Base-by-base conservation (phyloP, 345 rosid genomes). In the Hypericum androsaemum region DNA sequence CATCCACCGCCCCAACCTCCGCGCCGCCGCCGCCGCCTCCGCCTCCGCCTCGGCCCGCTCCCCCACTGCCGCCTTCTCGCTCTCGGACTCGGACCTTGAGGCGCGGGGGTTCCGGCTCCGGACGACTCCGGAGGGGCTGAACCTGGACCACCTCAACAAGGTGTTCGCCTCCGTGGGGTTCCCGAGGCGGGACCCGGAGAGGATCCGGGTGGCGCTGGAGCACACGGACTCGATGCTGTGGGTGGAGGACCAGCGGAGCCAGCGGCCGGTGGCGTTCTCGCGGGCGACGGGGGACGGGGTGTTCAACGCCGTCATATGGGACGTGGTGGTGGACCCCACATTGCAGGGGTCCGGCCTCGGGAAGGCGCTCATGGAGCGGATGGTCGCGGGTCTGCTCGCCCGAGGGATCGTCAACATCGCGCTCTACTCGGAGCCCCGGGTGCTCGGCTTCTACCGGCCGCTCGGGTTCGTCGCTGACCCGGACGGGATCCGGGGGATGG, bases 241-340 rank as follows among this genome's bases (percentile, higher is more conserved):
- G 95, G 37, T 84, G 8, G 77, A 84, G 75, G 22, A 78, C 69
- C 61, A 69, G 74, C 78, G 64, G 71, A 74, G 80, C 16, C 70
- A 57, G 68, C 68, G 70, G 55, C 94, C 94, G 0, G 96, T 87
- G 38, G 95, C 98, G 49, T 90, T 90, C 48, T 89, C 94, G 5
- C 61, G 98, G 51, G 95, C 98, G 2, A 84, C 96, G 0, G 95
- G 96, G 0, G 95, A 88, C 58, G 84, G 86, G 12, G 95, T 84
- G 8, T 87, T 92, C 78, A 92, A 92, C 54, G 95, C 96, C 3
- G 84, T 88, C 41, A 83, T 92, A 40, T 87, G 96, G 98, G 98
- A 90, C 66, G 98, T 87, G 51, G 98, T 87, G 65, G 96, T 90
- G 50, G 96, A 82, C 51, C 96, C 95, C 6, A 72, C 89, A 46